These are phyloP conservation scores for Angophora floribunda DNA, from an alignment of 345 rosid genomes.

Conservation along the genomic window DNA sequence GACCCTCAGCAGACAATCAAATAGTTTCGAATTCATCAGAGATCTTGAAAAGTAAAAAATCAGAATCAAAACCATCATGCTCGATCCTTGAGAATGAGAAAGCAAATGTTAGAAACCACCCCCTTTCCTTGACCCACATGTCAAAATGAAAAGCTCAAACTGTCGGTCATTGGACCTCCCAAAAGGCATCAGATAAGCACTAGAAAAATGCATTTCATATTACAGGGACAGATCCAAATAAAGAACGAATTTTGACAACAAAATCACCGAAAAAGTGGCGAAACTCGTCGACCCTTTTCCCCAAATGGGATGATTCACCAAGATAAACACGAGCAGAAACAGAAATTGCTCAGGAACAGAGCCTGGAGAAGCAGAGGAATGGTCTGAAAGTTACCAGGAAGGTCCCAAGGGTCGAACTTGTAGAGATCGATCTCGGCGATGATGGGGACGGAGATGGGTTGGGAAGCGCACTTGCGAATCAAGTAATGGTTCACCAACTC, in stretches of 20 bases:
- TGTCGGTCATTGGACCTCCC: neutral
- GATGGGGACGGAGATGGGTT: slow-evolving; percentile 55
- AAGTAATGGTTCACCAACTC: slow-evolving; percentile 78
- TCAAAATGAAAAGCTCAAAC: neutral
- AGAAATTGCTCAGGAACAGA: neutral
- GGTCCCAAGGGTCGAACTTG: slow-evolving; percentile 48
- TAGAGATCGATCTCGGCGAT: slow-evolving; percentile 86
- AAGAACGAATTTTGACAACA: neutral
- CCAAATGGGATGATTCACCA: neutral
- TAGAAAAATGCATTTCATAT: neutral
- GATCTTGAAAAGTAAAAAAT: neutral
- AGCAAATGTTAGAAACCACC: neutral
- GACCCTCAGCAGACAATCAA: neutral
- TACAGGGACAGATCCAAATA: neutral
- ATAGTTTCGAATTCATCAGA: neutral
- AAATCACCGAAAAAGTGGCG: neutral
- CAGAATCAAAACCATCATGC: neutral
- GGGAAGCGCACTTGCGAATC: slow-evolving; percentile 51
- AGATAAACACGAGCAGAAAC: neutral
- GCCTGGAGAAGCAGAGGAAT: neutral
- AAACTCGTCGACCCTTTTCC: neutral
- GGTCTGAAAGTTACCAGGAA: slow-evolving; percentile 7
- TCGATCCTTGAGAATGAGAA: neutral
- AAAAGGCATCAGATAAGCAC: neutral
- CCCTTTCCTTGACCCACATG: neutral